Conservation (phyloP, 2,329 filamentous ascomycete genomes). For the Pseudocercospora fuligena region DNA sequence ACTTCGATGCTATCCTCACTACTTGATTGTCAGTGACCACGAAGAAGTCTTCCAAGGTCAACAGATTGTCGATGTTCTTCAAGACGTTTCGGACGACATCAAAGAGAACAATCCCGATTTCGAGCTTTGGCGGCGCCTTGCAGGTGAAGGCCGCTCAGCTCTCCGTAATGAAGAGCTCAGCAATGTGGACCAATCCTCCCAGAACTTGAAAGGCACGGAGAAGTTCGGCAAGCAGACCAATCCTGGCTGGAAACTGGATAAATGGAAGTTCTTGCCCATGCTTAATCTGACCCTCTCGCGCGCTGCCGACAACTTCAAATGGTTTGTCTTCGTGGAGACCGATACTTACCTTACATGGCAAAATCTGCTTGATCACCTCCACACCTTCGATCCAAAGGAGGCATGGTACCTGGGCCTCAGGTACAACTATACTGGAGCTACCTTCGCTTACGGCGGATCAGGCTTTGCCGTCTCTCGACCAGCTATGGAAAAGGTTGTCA, state of each 20-base stretch:
- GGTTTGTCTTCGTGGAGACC: constrained; percentile 60
- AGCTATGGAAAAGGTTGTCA: constrained; percentile 2
- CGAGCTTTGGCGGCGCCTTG: constrained; percentile 27
- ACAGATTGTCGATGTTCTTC: constrained; percentile 40
- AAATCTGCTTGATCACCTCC: constrained; percentile 51
- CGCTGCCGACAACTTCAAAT: constrained; percentile 46
- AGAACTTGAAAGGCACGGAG: constrained; percentile 34
- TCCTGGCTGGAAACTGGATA: constrained; percentile 59
- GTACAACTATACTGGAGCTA: constrained; percentile 46
- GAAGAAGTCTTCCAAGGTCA: constrained; percentile 52
- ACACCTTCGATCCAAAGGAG: constrained; percentile 48
- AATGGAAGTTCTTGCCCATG: constrained; percentile 63
- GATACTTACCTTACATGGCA: constrained; percentile 54
- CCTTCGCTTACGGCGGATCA: constrained; percentile 33
- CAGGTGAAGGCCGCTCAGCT: too few relatives aligned
- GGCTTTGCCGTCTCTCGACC: constrained; percentile 34
- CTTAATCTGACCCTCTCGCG: constrained; percentile 54
- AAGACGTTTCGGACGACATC: constrained; percentile 32
- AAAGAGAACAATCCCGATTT: constrained; percentile 40
- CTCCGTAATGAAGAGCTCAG: too few relatives aligned
- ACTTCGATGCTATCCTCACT: constrained; percentile 53
- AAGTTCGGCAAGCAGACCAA: constrained; percentile 37
- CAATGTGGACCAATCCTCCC: too few relatives aligned
- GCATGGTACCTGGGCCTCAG: constrained; percentile 57
- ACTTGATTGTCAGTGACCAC: constrained; percentile 58